Base-by-base conservation (phyloP, 176 grass and related monocot species). In the Guadua angustifolia region DNA sequence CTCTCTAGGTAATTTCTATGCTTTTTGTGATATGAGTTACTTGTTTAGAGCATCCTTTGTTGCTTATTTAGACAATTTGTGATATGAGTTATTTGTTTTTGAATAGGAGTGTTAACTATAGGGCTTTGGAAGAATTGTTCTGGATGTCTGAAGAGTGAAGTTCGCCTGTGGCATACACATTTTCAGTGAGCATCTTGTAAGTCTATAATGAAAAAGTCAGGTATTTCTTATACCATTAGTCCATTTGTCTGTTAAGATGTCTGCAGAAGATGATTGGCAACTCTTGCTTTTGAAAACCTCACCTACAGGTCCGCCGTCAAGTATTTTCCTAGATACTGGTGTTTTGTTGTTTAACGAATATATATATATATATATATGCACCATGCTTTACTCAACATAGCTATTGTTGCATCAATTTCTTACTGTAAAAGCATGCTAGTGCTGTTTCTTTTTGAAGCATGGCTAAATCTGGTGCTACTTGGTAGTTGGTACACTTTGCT, bases 201-300 rank as follows among this genome's bases (percentile, higher is more conserved):
- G 93, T 99, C 17, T 95, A 99, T n/a, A 99, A 95, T 77, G 97
- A 99, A 81, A 95, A 83, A 86, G 92, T 99, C 13, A 90, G 81
- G 71, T 29, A 29, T 29, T 29, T 29, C 29, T 29, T 29, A 29
- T 29, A 29, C 29, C 29, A 29, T 29, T 29, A 29, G 29, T 29
- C 29, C 29, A 29, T 29, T 29, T 29, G 29, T 29, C 29, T 29
- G 29, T 29, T 29, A 29, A 29, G 29, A 29, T 29, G 29, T 29
- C 29, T 29, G 29, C 29, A 29, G 29, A 29, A 29, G 29, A 0
- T 29, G 29, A 29, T 29, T 29, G 29, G 29, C 29, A 29, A 29
- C 29, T 29, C 29, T 29, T 29, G 29, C 29, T 29, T 29, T 29
- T 29, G 29, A 29, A 29, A 29, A 29, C 29, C 29, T 29, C 29